Percentiles rank a stretch among this genome's conserved stretches.
These are phyloP conservation scores for Posidonia australis DNA, from an alignment of 106 monocot species.

Conservation along the genomic window DNA sequence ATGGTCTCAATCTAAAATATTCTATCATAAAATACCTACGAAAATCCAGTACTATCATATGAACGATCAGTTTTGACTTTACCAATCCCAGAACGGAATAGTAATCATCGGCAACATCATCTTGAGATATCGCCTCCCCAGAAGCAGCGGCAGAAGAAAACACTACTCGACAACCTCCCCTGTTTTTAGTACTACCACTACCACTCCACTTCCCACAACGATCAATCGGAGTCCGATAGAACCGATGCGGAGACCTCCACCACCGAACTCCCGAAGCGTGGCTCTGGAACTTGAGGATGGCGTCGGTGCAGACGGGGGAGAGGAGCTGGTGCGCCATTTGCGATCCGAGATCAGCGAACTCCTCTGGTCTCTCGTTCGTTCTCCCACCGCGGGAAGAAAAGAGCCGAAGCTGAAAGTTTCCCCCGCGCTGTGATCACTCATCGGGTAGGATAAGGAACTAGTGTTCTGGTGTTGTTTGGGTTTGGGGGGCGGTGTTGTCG, in stretches of 20 bases:
- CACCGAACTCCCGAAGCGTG: slow-evolving; percentile 3
- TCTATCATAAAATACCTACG: not conserved
- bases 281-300: slow-evolving; percentile 24
- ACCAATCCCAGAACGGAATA: slow-evolving; percentile 71
- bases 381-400: too few species aligned
- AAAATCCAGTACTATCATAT: not conserved
- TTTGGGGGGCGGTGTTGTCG: too few species aligned
- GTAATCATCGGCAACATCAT: slow-evolving; percentile 53
- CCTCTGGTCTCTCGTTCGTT: too few species aligned
- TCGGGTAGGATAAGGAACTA: too few species aligned
- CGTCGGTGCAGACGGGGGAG: slow-evolving; percentile 39
- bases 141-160: slow-evolving; percentile 12
- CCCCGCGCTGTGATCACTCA: too few species aligned
- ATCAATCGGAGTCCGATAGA: not conserved
- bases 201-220: not conserved
- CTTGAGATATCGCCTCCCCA: slow-evolving; percentile 6
- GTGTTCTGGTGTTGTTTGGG: too few species aligned
- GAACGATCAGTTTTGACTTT: not conserved
- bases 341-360: too few species aligned
- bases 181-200: not conserved
- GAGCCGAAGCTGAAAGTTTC: too few species aligned
- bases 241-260: not conserved
- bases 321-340: slow-evolving; percentile 40
- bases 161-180: slow-evolving; percentile 7
- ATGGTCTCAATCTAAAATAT: not conserved